Conservation (phyloP, 1,284 basidiomycete genomes). For the Trichosporon sp. region DNA sequence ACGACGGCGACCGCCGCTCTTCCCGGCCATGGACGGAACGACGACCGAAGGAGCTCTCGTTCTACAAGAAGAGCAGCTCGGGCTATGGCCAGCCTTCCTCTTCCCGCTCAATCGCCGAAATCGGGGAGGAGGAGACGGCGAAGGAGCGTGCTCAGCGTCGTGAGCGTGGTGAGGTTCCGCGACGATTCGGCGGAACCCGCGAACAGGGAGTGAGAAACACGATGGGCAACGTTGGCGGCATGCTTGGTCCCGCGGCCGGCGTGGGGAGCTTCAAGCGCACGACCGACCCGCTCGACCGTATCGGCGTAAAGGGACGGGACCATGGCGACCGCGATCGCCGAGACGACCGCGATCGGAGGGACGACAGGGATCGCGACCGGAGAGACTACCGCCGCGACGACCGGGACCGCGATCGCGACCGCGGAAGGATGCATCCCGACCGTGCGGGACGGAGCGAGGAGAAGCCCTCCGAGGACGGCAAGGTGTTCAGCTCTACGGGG, state of each 20-base stretch:
- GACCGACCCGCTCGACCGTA: constrained; percentile 48
- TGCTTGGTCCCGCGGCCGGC: constrained; percentile 28
- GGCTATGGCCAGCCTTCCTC: constrained; percentile 22
- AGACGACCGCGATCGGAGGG: constrained; percentile 25
- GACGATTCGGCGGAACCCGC: constrained; percentile 50
- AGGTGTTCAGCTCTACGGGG: constrained; percentile 16
- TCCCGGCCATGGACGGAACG: constrained; percentile 28
- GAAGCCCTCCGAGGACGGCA: constrained; percentile 23
- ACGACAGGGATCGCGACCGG: constrained; percentile 25
- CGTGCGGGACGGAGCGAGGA: constrained; percentile 14
- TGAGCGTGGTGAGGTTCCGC: constrained; percentile 49
- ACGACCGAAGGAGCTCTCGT: constrained; percentile 53
- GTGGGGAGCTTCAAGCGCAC: constrained; percentile 46
- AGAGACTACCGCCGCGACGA: constrained; percentile 27
- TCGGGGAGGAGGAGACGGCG: constrained; percentile 39
- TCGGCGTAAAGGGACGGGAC: constrained; percentile 31
- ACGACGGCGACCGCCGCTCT: constrained; percentile 20
- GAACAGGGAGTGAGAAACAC: constrained; percentile 54
- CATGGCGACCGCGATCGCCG: constrained; percentile 29
- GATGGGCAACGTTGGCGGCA: constrained; percentile 41
- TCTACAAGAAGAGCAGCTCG: constrained; percentile 54
- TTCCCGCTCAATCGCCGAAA: constrained; percentile 3
- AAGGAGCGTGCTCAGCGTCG: constrained; percentile 47
- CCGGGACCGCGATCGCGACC: constrained; percentile 20
- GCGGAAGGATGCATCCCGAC: constrained; percentile 23